Conservation (phyloP, 257 asterid genomes). For the Solanum stenotomum region DNA sequence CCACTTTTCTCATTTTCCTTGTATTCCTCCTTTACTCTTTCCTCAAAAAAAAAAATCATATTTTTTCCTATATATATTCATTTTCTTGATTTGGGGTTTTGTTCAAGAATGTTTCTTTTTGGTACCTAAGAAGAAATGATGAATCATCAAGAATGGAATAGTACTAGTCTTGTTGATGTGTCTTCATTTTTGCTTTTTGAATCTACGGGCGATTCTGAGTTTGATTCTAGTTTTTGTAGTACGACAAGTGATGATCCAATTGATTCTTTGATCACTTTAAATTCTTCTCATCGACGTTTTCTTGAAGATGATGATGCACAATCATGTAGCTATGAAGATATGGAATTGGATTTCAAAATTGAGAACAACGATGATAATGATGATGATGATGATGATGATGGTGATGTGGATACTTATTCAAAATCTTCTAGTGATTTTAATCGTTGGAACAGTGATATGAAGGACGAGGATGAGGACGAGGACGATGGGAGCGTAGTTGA, state of each 20-base stretch:
- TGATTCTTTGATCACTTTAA: not conserved
- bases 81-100: not conserved
- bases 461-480: not conserved
- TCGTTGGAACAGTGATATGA: not conserved
- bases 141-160: not conserved
- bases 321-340: not conserved
- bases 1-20: not conserved
- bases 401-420: not conserved
- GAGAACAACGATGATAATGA: not conserved
- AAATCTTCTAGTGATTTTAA: not conserved
- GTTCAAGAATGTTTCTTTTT: not conserved
- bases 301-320: slow-evolving; percentile 6
- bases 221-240: not conserved
- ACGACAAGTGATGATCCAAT: not conserved
- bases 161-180: not conserved
- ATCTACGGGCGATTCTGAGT: slow-evolving; percentile 6
- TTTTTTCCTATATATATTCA: not conserved
- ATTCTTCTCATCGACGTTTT: not conserved
- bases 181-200: slow-evolving; percentile 2
- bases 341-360: not conserved
- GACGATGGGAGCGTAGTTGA: not conserved
- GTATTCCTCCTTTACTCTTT: not conserved
- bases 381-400: not conserved
- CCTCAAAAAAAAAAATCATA: not conserved
- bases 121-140: not conserved